phyloP scores from a whole-genome alignment of 805 yeast genomes.

The Priceomyces medius region DNA sequence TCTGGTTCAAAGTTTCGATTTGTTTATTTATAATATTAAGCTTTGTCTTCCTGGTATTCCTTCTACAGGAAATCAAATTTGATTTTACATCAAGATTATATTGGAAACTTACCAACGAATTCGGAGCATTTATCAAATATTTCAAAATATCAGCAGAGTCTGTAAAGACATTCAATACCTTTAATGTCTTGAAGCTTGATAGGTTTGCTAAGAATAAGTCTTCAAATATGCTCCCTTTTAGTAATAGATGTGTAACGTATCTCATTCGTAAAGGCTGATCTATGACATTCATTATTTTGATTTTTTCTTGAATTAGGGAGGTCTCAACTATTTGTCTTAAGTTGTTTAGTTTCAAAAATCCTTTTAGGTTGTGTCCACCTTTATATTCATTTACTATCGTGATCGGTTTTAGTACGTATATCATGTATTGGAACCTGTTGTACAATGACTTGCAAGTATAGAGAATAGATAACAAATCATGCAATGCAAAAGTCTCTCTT shows the following conservation, averaged over 20 bases:
- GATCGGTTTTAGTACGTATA: constrained; percentile 12
- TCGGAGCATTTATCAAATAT: constrained; percentile 2
- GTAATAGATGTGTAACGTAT: not conserved
- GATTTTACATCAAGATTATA: not conserved
- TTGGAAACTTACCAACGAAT: not conserved
- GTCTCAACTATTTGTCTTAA: not conserved
- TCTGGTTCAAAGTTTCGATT: not conserved
- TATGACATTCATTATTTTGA: not conserved
- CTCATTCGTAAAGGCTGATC: not conserved
- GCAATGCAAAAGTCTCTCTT: not conserved
- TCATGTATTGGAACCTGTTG: constrained; percentile 8
- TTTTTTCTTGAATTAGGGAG: not conserved
- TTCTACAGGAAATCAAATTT: not conserved
- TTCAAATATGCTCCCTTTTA: not conserved
- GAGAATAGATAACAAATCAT: constrained; percentile 9
- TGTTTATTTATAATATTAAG: not conserved
- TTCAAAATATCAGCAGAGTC: constrained; percentile 2
- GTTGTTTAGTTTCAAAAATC: not conserved
- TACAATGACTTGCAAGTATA: constrained; percentile 12
- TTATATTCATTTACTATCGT: constrained; percentile 4
- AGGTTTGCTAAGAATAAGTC: not conserved
- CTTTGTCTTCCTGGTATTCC: not conserved
- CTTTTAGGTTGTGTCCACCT: not conserved
- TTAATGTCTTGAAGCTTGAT: not conserved
- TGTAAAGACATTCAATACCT: not conserved